A percentile compares a stretch with the other conserved stretches of the same genome.
These are phyloP conservation scores for Thalia dealbata DNA, from an alignment of 176 grass and related monocot genomes.

Conservation along the genomic window DNA sequence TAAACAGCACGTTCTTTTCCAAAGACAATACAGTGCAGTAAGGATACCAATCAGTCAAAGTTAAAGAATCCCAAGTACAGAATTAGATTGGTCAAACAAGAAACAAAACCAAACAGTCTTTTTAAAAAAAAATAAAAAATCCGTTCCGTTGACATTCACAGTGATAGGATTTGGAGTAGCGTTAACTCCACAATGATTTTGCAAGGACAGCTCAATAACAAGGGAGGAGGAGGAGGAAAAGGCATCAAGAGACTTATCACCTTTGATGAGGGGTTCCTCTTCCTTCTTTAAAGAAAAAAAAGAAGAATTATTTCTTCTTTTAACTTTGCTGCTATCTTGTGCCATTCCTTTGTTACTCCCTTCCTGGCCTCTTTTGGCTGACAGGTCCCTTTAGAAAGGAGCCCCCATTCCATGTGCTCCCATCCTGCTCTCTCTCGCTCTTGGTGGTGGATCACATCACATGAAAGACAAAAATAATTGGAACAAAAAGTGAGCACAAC, in stretches of 20 bases:
- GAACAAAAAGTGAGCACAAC: slow-evolving; percentile 4
- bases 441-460: slow-evolving; percentile 8
- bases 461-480: slow-evolving; percentile 11
- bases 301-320: too few relatives aligned
- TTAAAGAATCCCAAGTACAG: too few relatives aligned
- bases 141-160: neutral
- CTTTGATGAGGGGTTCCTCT: neutral
- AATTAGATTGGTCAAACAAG: too few relatives aligned
- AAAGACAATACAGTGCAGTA: too few relatives aligned
- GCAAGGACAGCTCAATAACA: neutral
- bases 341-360: neutral
- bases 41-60: too few relatives aligned
- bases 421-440: neutral
- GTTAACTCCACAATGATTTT: neutral
- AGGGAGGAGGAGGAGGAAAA: neutral
- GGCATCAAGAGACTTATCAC: neutral
- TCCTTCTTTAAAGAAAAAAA: too few relatives aligned
- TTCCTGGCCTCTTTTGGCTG: neutral
- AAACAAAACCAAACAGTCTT: too few relatives aligned
- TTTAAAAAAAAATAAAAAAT: too few relatives aligned
- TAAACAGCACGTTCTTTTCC: too few relatives aligned
- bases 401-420: slow-evolving; percentile 8
- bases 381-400: neutral
- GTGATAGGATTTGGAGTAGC: neutral
- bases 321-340: too few relatives aligned